phyloP scores from a whole-genome alignment of 352 stramenopile genomes.

The Hyaloperonospora brassicae region DNA sequence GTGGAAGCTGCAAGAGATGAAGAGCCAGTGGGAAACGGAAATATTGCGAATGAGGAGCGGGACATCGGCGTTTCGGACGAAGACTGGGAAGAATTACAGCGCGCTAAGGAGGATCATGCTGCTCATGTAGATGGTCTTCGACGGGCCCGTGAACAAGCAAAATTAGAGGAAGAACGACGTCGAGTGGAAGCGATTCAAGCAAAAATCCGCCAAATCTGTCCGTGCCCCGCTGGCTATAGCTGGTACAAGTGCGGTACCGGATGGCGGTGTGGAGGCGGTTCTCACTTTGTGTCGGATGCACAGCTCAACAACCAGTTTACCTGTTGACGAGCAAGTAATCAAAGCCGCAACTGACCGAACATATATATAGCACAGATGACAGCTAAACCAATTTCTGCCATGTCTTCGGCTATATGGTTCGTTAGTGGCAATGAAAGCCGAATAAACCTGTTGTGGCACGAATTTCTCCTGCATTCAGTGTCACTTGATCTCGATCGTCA shows the following conservation, averaged over 20 bases:
- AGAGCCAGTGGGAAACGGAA: conserved; percentile 4
- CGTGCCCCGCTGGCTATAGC: conserved; percentile 55
- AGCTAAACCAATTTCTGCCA: no score
- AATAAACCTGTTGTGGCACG: no score
- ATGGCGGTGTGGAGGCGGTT: conserved; percentile 75
- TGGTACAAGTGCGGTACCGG: conserved; percentile 53
- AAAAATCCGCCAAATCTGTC: conserved; percentile 50
- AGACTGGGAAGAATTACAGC: conserved; percentile 59
- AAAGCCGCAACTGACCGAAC: no score
- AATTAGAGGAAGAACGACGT: conserved; percentile 35
- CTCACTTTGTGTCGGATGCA: conserved; percentile 64
- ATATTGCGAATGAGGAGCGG: conserved; percentile 6
- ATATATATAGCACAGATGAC: no score
- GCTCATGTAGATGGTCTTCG: conserved; percentile 30
- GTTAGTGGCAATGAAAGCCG: no score
- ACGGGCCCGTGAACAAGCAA: conserved; percentile 24
- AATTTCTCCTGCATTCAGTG: no score
- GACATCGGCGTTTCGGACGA: conserved; percentile 56
- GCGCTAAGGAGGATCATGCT: conserved; percentile 45
- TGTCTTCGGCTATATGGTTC: no score
- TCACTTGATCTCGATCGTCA: no score
- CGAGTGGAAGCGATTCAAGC: conserved; percentile 38
- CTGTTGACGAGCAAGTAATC: conserved; percentile 22
- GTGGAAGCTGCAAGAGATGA: conserved; percentile 22
- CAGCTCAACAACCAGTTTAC: conserved; percentile 55